These are phyloP conservation scores for Sambucus nigra DNA, from an alignment of 129 eudicot genomes.

Conservation along the genomic window DNA sequence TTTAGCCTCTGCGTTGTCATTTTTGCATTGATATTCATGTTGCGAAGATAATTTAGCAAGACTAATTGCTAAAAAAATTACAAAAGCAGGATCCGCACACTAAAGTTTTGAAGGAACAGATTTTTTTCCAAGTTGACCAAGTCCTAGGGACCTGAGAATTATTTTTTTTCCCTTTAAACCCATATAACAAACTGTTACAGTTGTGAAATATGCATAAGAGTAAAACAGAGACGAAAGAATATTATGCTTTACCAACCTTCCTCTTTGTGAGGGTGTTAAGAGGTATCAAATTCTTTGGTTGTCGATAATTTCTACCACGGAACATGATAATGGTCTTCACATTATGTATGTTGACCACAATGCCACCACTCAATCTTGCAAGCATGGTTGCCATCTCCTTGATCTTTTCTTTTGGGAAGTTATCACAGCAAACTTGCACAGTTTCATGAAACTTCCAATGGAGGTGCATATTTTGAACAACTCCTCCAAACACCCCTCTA, in stretches of 20 bases:
- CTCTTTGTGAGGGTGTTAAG: conserved; percentile 91
- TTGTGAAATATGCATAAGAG: no score
- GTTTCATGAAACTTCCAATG: conserved; percentile 99
- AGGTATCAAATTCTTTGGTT: conserved; percentile 94
- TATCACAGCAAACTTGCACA: conserved; percentile 97
- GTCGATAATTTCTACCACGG: conserved; percentile 97
- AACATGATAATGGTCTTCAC: conserved; percentile 93
- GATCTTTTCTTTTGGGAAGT: conserved; percentile 93
- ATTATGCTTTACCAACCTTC: conserved; percentile 45
- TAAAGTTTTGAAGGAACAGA: no score
- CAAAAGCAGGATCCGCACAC: no score
- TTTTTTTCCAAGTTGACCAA: no score
- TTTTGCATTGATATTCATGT: no score
- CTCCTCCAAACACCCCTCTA: conserved; percentile 99
- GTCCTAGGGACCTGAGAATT: no score
- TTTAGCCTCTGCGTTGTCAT: no score
- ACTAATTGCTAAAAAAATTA: no score
- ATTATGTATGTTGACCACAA: conserved; percentile 85
- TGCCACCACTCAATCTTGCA: conserved; percentile 93
- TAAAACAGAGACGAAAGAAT: background rate
- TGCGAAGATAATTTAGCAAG: no score
- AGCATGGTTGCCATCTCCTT: conserved; percentile 96
- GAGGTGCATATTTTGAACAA: conserved; percentile 95
- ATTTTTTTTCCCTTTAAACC: no score
- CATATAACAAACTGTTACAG: no score